Conservation (phyloP, 495 filamentous ascomycete genomes). For the Aspergillus biplanus region DNA sequence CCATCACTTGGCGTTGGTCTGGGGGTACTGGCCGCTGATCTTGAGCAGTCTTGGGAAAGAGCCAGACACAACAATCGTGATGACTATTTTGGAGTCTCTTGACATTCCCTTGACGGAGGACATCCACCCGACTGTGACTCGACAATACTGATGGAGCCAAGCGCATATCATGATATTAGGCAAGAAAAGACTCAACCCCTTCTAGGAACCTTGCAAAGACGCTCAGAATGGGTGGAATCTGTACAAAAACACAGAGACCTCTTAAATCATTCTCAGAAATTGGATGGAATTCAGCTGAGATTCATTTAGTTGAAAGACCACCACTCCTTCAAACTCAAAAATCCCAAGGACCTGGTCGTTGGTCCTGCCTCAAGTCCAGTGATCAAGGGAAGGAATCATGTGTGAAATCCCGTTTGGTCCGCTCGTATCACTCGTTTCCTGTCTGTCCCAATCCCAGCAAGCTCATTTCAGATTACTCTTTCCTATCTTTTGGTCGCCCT, state of each 20-base stretch:
- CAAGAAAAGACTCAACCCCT: not conserved
- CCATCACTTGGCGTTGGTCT: conserved; percentile 13
- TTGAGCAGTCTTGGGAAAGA: not conserved
- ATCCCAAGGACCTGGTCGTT: conserved; percentile 30
- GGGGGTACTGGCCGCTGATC: not conserved
- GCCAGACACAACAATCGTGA: not conserved
- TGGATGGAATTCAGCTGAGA: conserved; percentile 6
- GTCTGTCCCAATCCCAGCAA: not conserved
- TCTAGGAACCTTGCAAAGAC: not conserved
- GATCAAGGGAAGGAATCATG: conserved; percentile 20
- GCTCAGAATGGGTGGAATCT: not conserved
- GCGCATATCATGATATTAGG: not conserved
- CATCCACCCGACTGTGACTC: not conserved
- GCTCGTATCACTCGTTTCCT: not conserved
- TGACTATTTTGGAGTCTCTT: not conserved
- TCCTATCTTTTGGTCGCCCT: not conserved
- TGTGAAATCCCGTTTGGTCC: not conserved
- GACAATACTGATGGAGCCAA: too few species aligned
- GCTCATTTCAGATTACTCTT: not conserved
- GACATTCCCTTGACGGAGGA: not conserved
- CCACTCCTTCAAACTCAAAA: not conserved
- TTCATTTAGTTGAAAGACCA: conserved; percentile 6
- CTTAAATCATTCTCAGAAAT: not conserved
- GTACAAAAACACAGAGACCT: not conserved
- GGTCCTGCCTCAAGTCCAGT: conserved; percentile 17